Conservation (phyloP, 257 asterid genomes). For the Solanum rostratum region DNA sequence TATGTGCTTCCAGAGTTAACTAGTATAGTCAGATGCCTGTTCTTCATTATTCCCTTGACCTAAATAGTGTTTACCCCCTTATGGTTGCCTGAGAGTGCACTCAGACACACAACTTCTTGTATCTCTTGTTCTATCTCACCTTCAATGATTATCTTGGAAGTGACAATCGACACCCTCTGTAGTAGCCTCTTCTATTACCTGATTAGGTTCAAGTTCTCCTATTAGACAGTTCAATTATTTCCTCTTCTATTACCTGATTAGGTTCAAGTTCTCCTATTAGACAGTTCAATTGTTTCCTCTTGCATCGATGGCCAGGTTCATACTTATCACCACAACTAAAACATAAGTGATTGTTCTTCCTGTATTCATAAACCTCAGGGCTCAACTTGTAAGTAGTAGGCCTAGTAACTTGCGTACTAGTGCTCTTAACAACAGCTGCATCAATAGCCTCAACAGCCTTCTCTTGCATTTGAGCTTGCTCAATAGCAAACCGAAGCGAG, state of each 20-base stretch:
- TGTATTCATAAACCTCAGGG: background rate
- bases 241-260: too few relatives aligned
- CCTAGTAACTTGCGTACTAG: background rate
- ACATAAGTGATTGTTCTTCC: background rate
- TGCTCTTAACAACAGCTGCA: background rate
- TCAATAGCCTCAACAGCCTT: background rate
- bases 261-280: too few relatives aligned
- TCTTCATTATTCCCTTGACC: background rate
- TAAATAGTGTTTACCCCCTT: background rate
- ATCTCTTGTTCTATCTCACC: background rate
- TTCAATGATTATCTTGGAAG: background rate
- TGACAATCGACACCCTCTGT: too few relatives aligned
- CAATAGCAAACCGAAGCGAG: background rate
- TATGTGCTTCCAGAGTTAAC: background rate
- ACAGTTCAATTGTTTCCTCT: too few relatives aligned
- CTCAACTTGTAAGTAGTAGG: background rate
- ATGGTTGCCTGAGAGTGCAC: too few relatives aligned
- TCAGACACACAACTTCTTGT: background rate
- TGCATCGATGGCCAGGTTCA: background rate
- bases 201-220: too few relatives aligned
- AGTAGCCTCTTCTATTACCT: too few relatives aligned
- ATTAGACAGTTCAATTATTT: too few relatives aligned
- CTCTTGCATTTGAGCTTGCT: background rate
- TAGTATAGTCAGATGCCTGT: background rate
- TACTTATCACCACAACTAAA: background rate